Conservation (phyloP, 1,284 basidiomycete genomes). For the Apiotrichum sp. region DNA sequence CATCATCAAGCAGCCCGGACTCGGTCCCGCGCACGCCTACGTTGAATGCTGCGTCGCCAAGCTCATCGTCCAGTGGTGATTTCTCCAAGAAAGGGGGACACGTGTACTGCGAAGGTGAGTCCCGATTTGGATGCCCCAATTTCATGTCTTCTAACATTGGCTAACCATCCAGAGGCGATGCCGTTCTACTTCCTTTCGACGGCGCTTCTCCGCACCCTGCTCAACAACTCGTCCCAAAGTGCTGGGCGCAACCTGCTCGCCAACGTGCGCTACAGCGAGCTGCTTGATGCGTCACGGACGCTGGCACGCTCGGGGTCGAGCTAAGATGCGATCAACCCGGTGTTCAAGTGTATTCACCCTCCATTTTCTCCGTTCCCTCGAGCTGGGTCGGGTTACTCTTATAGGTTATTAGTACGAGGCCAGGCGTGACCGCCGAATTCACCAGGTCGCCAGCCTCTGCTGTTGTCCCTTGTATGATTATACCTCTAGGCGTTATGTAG, state of each 20-base stretch:
- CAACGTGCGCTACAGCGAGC: conserved; percentile 35
- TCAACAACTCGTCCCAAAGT: conserved; percentile 5
- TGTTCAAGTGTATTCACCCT: too few relatives aligned
- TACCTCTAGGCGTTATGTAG: too few relatives aligned
- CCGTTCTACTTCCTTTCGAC: conserved; percentile 49
- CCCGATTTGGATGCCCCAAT: too few relatives aligned
- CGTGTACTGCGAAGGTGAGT: conserved; percentile 34
- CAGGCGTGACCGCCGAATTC: too few relatives aligned
- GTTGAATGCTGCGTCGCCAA: not conserved
- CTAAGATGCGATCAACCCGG: too few relatives aligned
- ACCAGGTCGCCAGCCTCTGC: too few relatives aligned
- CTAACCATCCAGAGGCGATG: conserved; percentile 35
- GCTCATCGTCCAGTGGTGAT: not conserved
- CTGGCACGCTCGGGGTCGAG: conserved; percentile 21
- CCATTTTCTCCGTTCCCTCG: too few relatives aligned
- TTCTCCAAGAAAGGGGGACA: conserved; percentile 7
- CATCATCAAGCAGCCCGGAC: not conserved
- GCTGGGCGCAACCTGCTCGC: conserved; percentile 37
- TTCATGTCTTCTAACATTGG: too few relatives aligned
- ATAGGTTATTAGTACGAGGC: too few relatives aligned
- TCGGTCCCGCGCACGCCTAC: not conserved
- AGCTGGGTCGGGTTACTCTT: too few relatives aligned
- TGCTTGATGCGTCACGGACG: conserved; percentile 40
- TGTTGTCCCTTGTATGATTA: too few relatives aligned
- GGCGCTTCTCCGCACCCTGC: conserved; percentile 40